phyloP scores from a whole-genome alignment of 805 yeast genomes.

The Saitoella complicata region DNA sequence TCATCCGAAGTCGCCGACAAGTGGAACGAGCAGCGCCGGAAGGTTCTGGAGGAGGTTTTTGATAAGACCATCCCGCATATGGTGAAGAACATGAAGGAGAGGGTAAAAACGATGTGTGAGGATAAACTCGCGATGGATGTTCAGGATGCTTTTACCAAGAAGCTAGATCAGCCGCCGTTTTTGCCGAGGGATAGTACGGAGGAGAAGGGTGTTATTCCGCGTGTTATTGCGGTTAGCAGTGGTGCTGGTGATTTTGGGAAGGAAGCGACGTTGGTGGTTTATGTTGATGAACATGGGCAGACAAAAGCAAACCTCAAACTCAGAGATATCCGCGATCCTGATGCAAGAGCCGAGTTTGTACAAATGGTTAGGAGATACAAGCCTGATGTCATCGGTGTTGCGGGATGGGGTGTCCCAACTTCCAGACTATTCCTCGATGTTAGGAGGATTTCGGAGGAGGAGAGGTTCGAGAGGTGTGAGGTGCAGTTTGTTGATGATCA shows the following conservation, averaged over 20 bases:
- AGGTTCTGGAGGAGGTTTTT: slow-evolving; percentile 50
- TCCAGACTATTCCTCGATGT: slow-evolving; percentile 32
- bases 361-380: slow-evolving; percentile 43
- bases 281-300: slow-evolving; percentile 65
- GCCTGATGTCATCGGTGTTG: slow-evolving; percentile 82
- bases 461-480: slow-evolving; percentile 42
- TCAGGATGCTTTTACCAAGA: slow-evolving; percentile 49
- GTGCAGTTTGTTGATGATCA: slow-evolving; percentile 83
- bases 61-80: slow-evolving; percentile 50
- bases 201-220: slow-evolving; percentile 68
- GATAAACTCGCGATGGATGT: slow-evolving; percentile 50
- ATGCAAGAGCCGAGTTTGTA: slow-evolving; percentile 49
- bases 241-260: slow-evolving; percentile 71
- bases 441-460: slow-evolving; percentile 32
- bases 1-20: slow-evolving; percentile 51
- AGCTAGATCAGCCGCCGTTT: slow-evolving; percentile 85
- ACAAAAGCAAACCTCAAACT: slow-evolving; percentile 64
- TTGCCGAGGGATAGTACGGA: slow-evolving; percentile 50
- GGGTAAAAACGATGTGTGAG: slow-evolving; percentile 60
- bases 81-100: slow-evolving; percentile 65
- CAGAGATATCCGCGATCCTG: slow-evolving; percentile 48
- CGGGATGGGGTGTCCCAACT: slow-evolving; percentile 70
- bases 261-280: slow-evolving; percentile 75
- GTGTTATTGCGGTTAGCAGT: slow-evolving; percentile 62
- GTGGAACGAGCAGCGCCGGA: slow-evolving; percentile 68